Base-by-base conservation (phyloP, 2,329 filamentous ascomycete genomes). In the Pleomassaria siparia region DNA sequence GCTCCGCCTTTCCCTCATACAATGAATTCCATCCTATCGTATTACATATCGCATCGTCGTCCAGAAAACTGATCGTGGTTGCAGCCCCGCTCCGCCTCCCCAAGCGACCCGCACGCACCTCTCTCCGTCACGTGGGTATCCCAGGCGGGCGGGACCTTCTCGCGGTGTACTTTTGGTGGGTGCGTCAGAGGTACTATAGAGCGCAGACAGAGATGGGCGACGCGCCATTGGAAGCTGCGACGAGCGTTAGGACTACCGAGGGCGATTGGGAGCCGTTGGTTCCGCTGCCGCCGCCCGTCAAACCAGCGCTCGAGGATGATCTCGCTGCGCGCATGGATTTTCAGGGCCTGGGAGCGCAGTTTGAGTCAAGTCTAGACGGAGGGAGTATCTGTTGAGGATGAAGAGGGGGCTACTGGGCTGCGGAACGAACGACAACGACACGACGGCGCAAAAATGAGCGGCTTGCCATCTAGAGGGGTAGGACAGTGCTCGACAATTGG, bases 141-240 rank as follows among this genome's bases (percentile, higher is more conserved):
- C 59, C 59, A 8, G 47, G 57, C 37, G 54, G 49, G 25, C 43
- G 51, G 22, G 59, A 63, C 21, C 48, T 55, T 13, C 52, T 66
- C 24, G 56, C 60, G 9, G 28, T 64, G 2, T 61, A 60, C 15
- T 40, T 66, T 7, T 56, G 45, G 50, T 64, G 58, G 61, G 28
- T 44, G 28, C 51, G 51, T 2, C 55, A 59, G 37, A 53, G 48
- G 8, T 54, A 48, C 21, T 57, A 51, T 22, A 25, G 40, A 21
- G 44, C 45, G 11, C 33, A 40, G 6, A 5, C 32, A 2, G 46
- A 46, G 6, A 43, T 33, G 13, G 41, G 20, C 7, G n/a, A n/a
- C n/a, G 18, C 29, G 11, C 6, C 25, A 3, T 4, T 35, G 1
- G 43, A 41, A 13, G 18, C 46, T 20, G 43, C 43, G 1, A 47